Evolutionary conservation across 2,329 filamentous ascomycete species (phyloP), one percentile per base, ranked within the genome.

Genomic region (Talaromyces rugulosus): DNA sequence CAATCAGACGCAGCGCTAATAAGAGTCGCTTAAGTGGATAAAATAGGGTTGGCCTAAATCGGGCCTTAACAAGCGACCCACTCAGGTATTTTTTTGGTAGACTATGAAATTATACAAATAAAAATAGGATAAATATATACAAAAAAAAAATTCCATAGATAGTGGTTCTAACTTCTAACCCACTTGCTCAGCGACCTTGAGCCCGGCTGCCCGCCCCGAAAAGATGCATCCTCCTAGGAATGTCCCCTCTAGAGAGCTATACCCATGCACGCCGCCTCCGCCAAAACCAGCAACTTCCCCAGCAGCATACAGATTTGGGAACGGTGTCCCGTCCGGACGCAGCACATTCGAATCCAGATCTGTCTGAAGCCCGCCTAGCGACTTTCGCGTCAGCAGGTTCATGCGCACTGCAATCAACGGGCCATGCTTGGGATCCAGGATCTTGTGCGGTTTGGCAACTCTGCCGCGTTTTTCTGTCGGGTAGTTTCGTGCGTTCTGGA

Each of bases 191-290:
- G 64, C 62, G 33, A 87, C 82, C 0, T 80, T 83, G 9, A 80
- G 74, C 0, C 85, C 85, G 0, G 85, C 85, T 0, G 81, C 81
- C 5, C 84, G 74, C 0, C 85, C 85, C 0, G 85, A 87, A 66
- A 87, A 87, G 66, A 87, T 86, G 62, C 85, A 87, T 0, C 85
- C 85, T 14, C 85, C 85, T 4, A 87, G 66, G 67, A 87, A 87
- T 0, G 85, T 87, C 0, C 85, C 85, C 70, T 87, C 85, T 40
- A 87, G 80, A 1, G 85, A 83, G 66, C 78, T 85, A 66, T 87
- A 87, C 0, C 85, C 85, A 65, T 87, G 85, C 0, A 87, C 82
- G 16, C 85, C 85, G 1, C 85, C 85, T 2, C 85, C 85, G 0
- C 85, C 85, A 62, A 87, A 87, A 0, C 85, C 85, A 0, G 85